Evolutionary conservation across 2,329 filamentous ascomycete species (phyloP).

Genomic region (Thelonectria discophora): DNA sequence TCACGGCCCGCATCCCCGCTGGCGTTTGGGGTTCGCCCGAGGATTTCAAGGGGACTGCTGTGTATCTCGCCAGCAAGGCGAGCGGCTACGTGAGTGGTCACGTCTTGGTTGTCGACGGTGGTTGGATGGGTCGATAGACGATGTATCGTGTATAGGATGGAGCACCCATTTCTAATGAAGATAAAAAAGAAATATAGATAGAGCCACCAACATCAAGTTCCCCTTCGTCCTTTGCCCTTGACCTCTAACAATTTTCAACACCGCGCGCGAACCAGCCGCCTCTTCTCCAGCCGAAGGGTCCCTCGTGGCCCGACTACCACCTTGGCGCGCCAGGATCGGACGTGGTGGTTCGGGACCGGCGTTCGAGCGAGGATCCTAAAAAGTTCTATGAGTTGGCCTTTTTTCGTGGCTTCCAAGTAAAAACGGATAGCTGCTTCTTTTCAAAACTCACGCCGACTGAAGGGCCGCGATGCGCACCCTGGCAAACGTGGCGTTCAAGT

Average conservation of each 20-base stretch:
- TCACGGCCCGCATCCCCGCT: slow-evolving; percentile 82
- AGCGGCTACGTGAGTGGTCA: slow-evolving; percentile 86
- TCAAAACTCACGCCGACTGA: slow-evolving; percentile 58
- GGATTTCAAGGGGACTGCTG: slow-evolving; percentile 85
- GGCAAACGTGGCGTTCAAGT: slow-evolving; percentile 54
- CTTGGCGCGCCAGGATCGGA: slow-evolving; percentile 38
- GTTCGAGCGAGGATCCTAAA: slow-evolving; percentile 26
- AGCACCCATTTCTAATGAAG: slow-evolving; percentile 1
- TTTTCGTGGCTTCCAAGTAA: neutral
- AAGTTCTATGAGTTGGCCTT: neutral
- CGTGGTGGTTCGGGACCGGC: slow-evolving; percentile 12
- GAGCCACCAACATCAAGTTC: neutral
- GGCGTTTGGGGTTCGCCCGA: slow-evolving; percentile 85
- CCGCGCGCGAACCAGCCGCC: slow-evolving; percentile 36
- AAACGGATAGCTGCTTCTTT: neutral
- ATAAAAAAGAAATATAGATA: neutral
- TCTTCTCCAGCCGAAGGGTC: slow-evolving; percentile 33
- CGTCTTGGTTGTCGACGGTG: slow-evolving; percentile 84
- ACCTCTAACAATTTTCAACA: slow-evolving; percentile 10
- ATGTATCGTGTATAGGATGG: neutral
- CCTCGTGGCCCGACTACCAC: slow-evolving; percentile 34
- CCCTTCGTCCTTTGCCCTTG: neutral
- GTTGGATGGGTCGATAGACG: slow-evolving; percentile 84
- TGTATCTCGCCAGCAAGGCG: slow-evolving; percentile 80
- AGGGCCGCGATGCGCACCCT: slow-evolving; percentile 59